phyloP scores from a whole-genome alignment of 495 filamentous ascomycete species.

The Cairneyella variabilis region DNA sequence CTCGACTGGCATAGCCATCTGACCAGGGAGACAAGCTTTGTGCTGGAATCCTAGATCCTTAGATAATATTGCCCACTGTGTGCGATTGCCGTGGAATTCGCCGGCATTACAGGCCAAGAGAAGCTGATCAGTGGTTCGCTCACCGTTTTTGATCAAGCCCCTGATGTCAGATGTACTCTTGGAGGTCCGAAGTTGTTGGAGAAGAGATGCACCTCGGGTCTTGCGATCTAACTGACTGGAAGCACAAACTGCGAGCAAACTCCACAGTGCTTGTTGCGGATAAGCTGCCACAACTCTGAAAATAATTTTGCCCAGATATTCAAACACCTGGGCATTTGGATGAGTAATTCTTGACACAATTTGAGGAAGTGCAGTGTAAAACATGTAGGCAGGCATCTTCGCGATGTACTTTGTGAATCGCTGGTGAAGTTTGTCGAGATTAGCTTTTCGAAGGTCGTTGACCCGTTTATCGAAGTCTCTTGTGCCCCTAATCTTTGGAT shows the following conservation, averaged over 20 bases:
- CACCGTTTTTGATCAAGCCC: slow-evolving; percentile 67
- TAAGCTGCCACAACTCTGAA: slow-evolving; percentile 72
- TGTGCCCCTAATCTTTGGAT: slow-evolving; percentile 58
- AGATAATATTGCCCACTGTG: slow-evolving; percentile 62
- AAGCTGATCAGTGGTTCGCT: slow-evolving; percentile 80
- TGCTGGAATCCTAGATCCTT: slow-evolving; percentile 79
- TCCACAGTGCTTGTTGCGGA: slow-evolving; percentile 93
- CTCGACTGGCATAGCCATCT: slow-evolving; percentile 84
- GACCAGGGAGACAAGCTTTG: slow-evolving; percentile 71
- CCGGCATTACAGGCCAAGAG: slow-evolving; percentile 76
- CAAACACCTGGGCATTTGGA: slow-evolving; percentile 70
- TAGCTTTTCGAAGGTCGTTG: slow-evolving; percentile 43
- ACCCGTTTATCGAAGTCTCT: slow-evolving; percentile 50
- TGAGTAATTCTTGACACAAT: slow-evolving; percentile 90
- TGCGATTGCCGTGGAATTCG: slow-evolving; percentile 61
- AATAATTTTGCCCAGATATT: slow-evolving; percentile 71
- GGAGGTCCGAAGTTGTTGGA: slow-evolving; percentile 37
- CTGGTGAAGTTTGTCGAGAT: slow-evolving; percentile 66
- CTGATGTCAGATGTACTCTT: slow-evolving; percentile 53
- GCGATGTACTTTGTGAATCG: slow-evolving; percentile 70
- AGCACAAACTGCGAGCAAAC: slow-evolving; percentile 74
- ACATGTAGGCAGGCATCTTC: slow-evolving; percentile 77
- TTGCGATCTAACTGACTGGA: slow-evolving; percentile 47
- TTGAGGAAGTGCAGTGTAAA: slow-evolving; percentile 90
- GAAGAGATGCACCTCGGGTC: slow-evolving; percentile 45